Evolutionary conservation across 148 eudicot genomes (phyloP), one percentile per base, ranked within the genome.

Genomic region (Euryodendron excelsum): DNA sequence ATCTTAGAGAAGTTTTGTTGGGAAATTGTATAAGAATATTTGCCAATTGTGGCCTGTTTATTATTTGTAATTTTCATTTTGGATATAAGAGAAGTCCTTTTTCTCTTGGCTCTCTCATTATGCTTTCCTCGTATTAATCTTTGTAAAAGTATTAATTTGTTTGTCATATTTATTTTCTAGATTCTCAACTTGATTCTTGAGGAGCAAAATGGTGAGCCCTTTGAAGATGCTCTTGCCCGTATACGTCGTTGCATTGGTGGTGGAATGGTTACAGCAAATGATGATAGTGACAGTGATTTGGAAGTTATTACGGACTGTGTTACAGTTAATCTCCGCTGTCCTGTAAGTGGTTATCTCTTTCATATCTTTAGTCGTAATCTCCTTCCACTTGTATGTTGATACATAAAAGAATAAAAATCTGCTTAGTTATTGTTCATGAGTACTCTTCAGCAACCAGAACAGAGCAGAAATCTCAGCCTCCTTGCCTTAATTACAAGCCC

Each of bases 231-330:
- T 66, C 83, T 95, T 72, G 90, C 92, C 79, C 96, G 99, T 74
- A 90, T 95, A 77, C 90, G 90, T 75, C 93, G 97, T 53, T 95
- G 99, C 82, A 86, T 93, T 85, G 98, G 97, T 78, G 99, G 99
- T 78, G 97, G 94, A 73, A 80, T 88, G 58, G 80, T 90, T 30
- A 81, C 88, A 25, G 93, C 82, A 77, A 85, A 88, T 77, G 93
- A 87, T 81, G 99, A 93, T 75, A 86, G 93, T 84, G 99, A 91
- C 74, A 91, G 97, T 81, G 99, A 96, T 81, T 75, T 96, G 80
- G 99, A 96, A 89, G 91, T 96, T 76, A 89, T 96, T 72, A 86
- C 94, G n/a, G 98, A 96, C 80, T 87, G 80, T 28, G 84, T 96
- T 82, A 82, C 92, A 28, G 92, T 93, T 80, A 93, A 87, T 87